Base-by-base conservation (phyloP, 2,329 filamentous ascomycete species). In the Fusarium circinatum region DNA sequence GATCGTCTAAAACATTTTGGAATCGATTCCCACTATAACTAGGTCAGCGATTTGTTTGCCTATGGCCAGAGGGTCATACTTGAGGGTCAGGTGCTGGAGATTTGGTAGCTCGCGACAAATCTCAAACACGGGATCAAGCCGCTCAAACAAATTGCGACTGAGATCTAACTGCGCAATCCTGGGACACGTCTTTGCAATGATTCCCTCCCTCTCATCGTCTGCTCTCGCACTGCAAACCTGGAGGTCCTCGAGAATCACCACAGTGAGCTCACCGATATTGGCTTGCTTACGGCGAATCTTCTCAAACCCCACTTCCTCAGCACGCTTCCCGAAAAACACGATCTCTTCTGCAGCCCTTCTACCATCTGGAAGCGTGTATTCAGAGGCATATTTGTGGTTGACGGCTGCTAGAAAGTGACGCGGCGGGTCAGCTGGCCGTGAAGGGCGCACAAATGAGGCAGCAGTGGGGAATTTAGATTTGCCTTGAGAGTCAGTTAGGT, bases 251-350 rank as follows among this genome's bases (percentile, higher is more conserved):
- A 99, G 86, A 44, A 98, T 90, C 56, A 97, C 91, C 62, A 95
- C 91, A 75, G 89, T 92, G 68, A 98, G 87, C 77, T 96, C 93
- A 62, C 92, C 86, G 38, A 98, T 86, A 79, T 92, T 86, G 75
- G 95, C 92, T 78, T 97, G 91, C 82, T 95, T 90, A 74, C 89
- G 89, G 48, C 93, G 90, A 75, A 98, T 94, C 86, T 98, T 98
- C 76, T 97, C 95, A 76, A 98, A 98, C 36, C 96, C 96, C 39
- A 98, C 90, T 83, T 98, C 96, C 83, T 98, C 93, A 10, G 94
- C 96, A 24, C 95, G 89, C 83, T 98, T 98, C 42, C 83, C 93
- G 84, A 86, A 97, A 87, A 87, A 92, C 62, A 86, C 84, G 71
- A 97, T 92, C 55, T 89, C 86, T 5, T 78, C 76, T 14, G 76